These are phyloP conservation scores for Ophiognomonia clavigignenti-juglandacearum DNA, from an alignment of 2,329 filamentous ascomycete species.

Conservation along the genomic window DNA sequence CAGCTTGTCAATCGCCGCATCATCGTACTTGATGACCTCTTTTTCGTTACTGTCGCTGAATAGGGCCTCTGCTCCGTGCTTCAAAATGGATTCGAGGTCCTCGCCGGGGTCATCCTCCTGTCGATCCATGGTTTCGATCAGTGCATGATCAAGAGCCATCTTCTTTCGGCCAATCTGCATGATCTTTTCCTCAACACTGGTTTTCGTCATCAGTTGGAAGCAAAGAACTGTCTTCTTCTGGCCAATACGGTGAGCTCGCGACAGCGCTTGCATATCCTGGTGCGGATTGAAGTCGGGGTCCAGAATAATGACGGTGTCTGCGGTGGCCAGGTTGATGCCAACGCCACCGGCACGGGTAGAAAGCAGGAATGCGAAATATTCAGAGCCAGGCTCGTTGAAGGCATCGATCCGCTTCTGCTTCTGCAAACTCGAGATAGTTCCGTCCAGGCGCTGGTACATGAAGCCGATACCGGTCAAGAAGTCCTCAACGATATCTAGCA, in stretches of 20 bases:
- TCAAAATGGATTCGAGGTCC: conserved; percentile 83
- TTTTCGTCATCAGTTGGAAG: conserved; percentile 88
- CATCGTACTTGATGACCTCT: conserved; percentile 76
- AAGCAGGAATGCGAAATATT: conserved; percentile 83
- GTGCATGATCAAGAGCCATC: conserved; percentile 88
- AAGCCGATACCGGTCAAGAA: conserved; percentile 75
- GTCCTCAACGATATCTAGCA: conserved; percentile 87
- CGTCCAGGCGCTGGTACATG: conserved; percentile 76
- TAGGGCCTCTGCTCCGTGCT: conserved; percentile 79
- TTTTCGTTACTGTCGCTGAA: conserved; percentile 71
- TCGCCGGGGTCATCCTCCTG: conserved; percentile 68
- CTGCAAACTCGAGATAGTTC: conserved; percentile 71
- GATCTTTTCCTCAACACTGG: conserved; percentile 89
- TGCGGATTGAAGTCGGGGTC: conserved; percentile 98
- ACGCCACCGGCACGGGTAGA: conserved; percentile 95
- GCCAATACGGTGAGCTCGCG: conserved; percentile 90
- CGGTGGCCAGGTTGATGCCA: conserved; percentile 94
- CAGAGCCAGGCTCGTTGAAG: conserved; percentile 81
- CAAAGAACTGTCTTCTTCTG: conserved; percentile 95
- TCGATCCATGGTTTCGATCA: conserved; percentile 85
- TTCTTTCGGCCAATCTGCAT: conserved; percentile 94
- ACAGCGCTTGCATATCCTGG: conserved; percentile 93
- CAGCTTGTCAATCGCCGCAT: conserved; percentile 77
- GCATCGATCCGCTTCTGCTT: conserved; percentile 94
- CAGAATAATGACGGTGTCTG: conserved; percentile 96